phyloP scores from a whole-genome alignment of 1,139 yeast species.

The Suhomyces choctaworum region DNA sequence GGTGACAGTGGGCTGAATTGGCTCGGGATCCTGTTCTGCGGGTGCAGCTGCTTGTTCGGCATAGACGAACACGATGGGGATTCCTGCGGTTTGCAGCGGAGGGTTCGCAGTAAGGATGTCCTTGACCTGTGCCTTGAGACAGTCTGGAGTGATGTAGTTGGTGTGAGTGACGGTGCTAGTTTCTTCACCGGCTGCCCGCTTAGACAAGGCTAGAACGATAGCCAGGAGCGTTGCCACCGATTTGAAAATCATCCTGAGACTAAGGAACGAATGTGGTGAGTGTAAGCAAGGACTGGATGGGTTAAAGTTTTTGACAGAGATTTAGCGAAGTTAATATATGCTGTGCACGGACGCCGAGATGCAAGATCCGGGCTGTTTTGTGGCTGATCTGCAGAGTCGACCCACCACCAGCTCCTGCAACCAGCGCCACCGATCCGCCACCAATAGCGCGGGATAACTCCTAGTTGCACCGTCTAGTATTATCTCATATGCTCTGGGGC shows the following conservation, averaged over 20 bases:
- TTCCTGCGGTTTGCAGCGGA: slow-evolving; percentile 26
- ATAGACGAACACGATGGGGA: slow-evolving; percentile 35
- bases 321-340: neutral
- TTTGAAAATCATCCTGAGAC: slow-evolving; percentile 15
- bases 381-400: too few species aligned
- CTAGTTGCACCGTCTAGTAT: too few species aligned
- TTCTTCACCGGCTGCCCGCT: slow-evolving; percentile 14
- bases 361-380: too few species aligned
- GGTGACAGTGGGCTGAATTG: slow-evolving; percentile 7
- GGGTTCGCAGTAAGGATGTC: slow-evolving; percentile 29
- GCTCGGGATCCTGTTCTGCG: neutral
- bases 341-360: too few species aligned
- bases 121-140: slow-evolving; percentile 25
- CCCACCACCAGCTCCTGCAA: too few species aligned
- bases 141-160: slow-evolving; percentile 32
- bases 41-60: slow-evolving; percentile 16
- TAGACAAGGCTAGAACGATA: slow-evolving; percentile 12
- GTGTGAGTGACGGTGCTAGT: slow-evolving; percentile 33
- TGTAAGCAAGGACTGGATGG: slow-evolving; percentile 2
- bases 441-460: too few species aligned
- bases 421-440: too few species aligned
- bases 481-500: slow-evolving; percentile 3
- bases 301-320: too few species aligned
- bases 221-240: slow-evolving; percentile 16
- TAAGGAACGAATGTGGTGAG: neutral